Base-by-base conservation (phyloP, 1,284 basidiomycete genomes). In the Sporisorium iseilematis-ciliati region DNA sequence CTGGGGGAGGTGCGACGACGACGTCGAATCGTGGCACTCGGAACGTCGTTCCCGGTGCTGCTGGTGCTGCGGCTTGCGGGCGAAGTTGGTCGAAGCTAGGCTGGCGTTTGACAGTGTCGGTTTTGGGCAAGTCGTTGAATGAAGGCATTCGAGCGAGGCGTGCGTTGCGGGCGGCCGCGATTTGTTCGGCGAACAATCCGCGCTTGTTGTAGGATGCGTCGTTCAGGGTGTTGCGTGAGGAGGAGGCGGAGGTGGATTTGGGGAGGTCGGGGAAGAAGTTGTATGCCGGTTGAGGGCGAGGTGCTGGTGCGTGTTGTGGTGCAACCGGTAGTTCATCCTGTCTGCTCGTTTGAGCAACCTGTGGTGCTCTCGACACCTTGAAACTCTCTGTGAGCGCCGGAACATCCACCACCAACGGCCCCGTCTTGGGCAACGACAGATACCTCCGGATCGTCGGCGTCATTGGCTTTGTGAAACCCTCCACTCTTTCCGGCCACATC, bases 391-490 rank as follows among this genome's bases (percentile, higher is more conserved):
- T 38, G 18, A 50, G 18, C 2, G 52, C 53, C 3, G 60, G 55
- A 5, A 67, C n/a, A 3, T 71, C 55, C n/a, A 76, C 74, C 4
- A 49, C n/a, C 25, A 74, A 51, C 1, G 69, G 56, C 18, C 77
- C 77, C 0, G 77, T 79, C 71, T 51, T 82, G 57, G 75, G 87
- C 81, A 42, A 69, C 60, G 65, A 68, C 52, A 88, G 83, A 43
- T 87, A 87, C 45, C 86, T 80, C 12, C 86, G 62, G 46, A 86
- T 86, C 0, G 86, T 87, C 0, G 87, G 87, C 5, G 87, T 87
- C 26, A 88, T 74, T 1, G 87, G 87, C 11, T 82, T 84, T 7
- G 86, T 85, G 51, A 88, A 88, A 83, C 78, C 78, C 35, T 87
- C 86, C 1, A 87, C 85, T 16, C 87, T 70, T 43, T 87, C 87